A percentile compares a stretch with the other conserved stretches of the same genome.
These are phyloP conservation scores for Tuber umbilicatum DNA, from an alignment of 495 filamentous ascomycete species.

Conservation along the genomic window DNA sequence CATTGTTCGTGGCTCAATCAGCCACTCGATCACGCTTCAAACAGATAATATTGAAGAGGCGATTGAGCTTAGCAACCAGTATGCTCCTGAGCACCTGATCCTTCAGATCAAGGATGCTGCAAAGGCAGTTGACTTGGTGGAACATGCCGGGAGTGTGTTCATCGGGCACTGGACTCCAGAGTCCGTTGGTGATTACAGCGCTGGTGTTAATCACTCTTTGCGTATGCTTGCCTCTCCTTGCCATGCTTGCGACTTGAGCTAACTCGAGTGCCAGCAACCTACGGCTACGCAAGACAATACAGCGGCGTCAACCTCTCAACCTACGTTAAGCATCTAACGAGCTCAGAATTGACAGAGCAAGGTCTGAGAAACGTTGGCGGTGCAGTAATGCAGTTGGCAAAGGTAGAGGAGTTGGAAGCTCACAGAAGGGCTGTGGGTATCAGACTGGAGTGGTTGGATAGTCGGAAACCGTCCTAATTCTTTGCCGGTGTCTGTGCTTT, in stretches of 20 bases:
- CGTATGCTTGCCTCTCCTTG: slow-evolving; percentile 56
- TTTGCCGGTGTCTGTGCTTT: not conserved
- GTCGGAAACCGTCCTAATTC: not conserved
- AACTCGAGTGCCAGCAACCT: slow-evolving; percentile 63
- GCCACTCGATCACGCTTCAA: slow-evolving; percentile 82
- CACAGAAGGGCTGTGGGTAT: slow-evolving; percentile 89
- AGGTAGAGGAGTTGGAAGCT: slow-evolving; percentile 90
- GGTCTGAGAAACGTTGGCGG: slow-evolving; percentile 74
- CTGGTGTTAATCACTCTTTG: slow-evolving; percentile 92
- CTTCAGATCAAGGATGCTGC: slow-evolving; percentile 73
- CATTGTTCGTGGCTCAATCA: slow-evolving; percentile 85
- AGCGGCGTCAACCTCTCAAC: slow-evolving; percentile 93
- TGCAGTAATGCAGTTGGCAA: slow-evolving; percentile 88
- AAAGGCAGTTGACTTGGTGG: slow-evolving; percentile 64
- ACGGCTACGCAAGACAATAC: slow-evolving; percentile 96
- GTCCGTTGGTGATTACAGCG: slow-evolving; percentile 94
- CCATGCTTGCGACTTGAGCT: slow-evolving; percentile 9
- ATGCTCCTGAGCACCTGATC: slow-evolving; percentile 97
- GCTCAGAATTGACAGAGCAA: slow-evolving; percentile 76
- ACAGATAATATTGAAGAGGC: slow-evolving; percentile 75
- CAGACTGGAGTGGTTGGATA: slow-evolving; percentile 52
- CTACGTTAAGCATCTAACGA: slow-evolving; percentile 95
- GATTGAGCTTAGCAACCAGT: slow-evolving; percentile 79
- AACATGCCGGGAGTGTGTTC: slow-evolving; percentile 94
- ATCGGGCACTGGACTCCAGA: slow-evolving; percentile 94